Evolutionary conservation across 129 eudicot genomes (phyloP).

Genomic region (Centella asiatica): DNA sequence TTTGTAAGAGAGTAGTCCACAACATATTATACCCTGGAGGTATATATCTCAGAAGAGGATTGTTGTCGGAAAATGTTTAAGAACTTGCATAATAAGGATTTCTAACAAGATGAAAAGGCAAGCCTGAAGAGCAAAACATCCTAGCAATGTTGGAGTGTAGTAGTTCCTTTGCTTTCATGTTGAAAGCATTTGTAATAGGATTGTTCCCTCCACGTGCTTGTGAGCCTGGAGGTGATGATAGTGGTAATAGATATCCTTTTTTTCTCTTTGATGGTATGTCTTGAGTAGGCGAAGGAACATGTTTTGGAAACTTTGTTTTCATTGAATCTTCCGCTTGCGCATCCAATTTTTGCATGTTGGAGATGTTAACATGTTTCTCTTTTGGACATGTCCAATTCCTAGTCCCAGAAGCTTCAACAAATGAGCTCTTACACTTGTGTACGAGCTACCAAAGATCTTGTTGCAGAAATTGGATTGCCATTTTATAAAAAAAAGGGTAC

Average conservation of each 20-base stretch:
- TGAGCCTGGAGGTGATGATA: too few species aligned
- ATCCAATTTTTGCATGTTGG: background rate
- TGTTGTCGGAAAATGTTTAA: background rate
- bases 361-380: background rate
- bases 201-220: background rate
- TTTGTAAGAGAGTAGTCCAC: too few species aligned
- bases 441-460: background rate
- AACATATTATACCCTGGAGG: slow-evolving; percentile 15
- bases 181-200: background rate
- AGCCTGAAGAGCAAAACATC: slow-evolving; percentile 15
- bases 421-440: background rate
- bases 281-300: too few species aligned
- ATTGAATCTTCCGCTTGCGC: background rate
- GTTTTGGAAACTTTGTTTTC: too few species aligned
- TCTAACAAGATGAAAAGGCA: slow-evolving; percentile 17
- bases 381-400: background rate
- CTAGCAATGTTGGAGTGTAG: slow-evolving; percentile 16
- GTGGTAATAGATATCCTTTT: too few species aligned
- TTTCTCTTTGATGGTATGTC: too few species aligned
- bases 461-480: slow-evolving; percentile 12
- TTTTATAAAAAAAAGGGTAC: too few species aligned
- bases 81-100: slow-evolving; percentile 11
- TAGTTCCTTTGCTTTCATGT: background rate
- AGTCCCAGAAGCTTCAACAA: background rate
- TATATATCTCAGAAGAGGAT: background rate